Evolutionary conservation across 108 stramenopile genomes (phyloP), one percentile per base, ranked within the genome.

Genomic region (Pinguiococcus pyrenoidosus): DNA sequence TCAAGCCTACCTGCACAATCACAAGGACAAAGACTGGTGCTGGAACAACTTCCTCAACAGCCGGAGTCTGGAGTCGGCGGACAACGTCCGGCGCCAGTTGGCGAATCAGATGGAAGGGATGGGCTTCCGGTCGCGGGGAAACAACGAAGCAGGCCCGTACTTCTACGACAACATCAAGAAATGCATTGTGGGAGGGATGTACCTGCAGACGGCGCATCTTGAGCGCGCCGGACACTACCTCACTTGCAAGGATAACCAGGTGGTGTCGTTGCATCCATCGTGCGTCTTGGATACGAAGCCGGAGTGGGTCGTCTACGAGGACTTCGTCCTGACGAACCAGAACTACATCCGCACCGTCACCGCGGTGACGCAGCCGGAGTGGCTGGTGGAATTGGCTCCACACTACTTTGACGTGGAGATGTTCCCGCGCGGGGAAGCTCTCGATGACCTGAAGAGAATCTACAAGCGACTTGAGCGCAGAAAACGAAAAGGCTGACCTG

Each of bases 321-420:
- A 99, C 60, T 99, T 99, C 70, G 94, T 93, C 2, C 65, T 93
- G 44, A 96, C 94, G 1, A 79, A 84, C 14, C 89, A 92, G 55
- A 99, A 99, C 64, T 96, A 76, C 66, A 94, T 99, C 58, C 73
- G 97, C 43, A 99, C 94, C 3, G 85, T 89, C 22, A 95, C 87
- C 1, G 73, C 82, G 4, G 87, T 91, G 3, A 7, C n/a, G 13
- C 14, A 80, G 53, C 79, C 79, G 4, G 92, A 95, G 22, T 98
- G 96, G 96, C 68, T 98, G 21, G 81, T 95, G 29, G 85, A 90
- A 40, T 56, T 87, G 52, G 89, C 96, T 20, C 96, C 96, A 0
- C 93, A 95, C 70, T 99, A 99, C 70, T 99, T 80, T 55, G 92
- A 99, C 40, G 62, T 96, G n/a, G 83, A 81, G 27, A 89, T 92